Evolutionary conservation across 345 rosid species (phyloP).

Genomic region (Ceriops zippeliana): DNA sequence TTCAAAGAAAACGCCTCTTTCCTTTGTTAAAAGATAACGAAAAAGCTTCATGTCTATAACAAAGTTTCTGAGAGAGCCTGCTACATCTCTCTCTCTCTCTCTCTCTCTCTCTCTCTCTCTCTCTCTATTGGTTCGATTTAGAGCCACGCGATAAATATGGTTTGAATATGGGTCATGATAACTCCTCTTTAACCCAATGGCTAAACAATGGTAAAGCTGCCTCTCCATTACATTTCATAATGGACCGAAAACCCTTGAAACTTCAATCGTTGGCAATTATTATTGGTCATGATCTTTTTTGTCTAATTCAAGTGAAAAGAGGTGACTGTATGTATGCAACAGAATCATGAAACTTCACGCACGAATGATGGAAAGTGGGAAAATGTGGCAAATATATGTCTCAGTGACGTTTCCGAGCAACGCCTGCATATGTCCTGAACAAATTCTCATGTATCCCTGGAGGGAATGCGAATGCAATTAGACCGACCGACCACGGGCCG

Average conservation of each 20-base stretch:
- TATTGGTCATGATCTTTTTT: slow-evolving; percentile 15
- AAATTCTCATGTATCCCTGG: background rate
- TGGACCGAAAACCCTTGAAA: background rate
- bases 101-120: too few species aligned
- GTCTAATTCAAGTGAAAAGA: slow-evolving; percentile 7
- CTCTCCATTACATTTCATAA: slow-evolving; percentile 7
- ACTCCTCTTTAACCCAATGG: slow-evolving; percentile 5
- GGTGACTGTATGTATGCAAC: slow-evolving; percentile 7
- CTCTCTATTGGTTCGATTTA: too few species aligned
- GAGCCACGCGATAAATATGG: background rate
- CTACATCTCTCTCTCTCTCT: too few species aligned
- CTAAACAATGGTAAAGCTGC: background rate
- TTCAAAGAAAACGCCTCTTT: too few species aligned
- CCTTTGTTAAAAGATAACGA: too few species aligned
- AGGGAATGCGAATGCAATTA: background rate
- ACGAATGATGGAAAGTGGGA: slow-evolving; percentile 17
- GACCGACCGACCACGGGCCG: background rate
- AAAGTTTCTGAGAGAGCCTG: too few species aligned
- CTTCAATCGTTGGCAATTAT: background rate
- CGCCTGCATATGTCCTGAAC: background rate
- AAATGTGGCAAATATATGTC: slow-evolving; percentile 10
- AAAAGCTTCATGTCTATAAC: too few species aligned
- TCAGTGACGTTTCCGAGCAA: background rate
- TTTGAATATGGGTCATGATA: background rate
- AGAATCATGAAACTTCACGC: slow-evolving; percentile 25